Percentiles rank a stretch among this genome's conserved stretches.
Conservation (phyloP, 108 stramenopile genomes). For the Epithemia pelagica region DNA sequence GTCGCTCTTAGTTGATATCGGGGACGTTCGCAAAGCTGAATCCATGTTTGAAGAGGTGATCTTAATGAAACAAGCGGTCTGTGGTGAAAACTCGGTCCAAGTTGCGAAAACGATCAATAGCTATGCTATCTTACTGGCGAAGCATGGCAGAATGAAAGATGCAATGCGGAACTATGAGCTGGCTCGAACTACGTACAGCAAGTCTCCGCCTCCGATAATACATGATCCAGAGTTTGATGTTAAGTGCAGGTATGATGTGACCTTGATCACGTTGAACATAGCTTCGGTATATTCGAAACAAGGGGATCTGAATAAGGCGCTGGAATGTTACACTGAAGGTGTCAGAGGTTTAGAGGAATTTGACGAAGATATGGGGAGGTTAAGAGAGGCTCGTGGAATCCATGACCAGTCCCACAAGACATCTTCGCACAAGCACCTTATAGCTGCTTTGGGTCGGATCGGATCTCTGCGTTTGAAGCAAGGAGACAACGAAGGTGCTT, state of each 20-base stretch:
- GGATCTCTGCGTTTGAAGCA: slow-evolving; percentile 78
- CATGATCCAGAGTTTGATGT: slow-evolving; percentile 66
- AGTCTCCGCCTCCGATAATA: slow-evolving; percentile 41
- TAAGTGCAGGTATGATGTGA: slow-evolving; percentile 81
- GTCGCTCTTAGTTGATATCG: slow-evolving; percentile 67
- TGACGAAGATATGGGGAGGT: slow-evolving; percentile 51
- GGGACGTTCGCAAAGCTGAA: slow-evolving; percentile 70
- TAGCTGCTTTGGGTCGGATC: slow-evolving; percentile 77
- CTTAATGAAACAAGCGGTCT: slow-evolving; percentile 58
- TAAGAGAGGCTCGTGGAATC: slow-evolving; percentile 19
- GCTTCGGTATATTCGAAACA: slow-evolving; percentile 84
- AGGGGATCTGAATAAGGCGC: slow-evolving; percentile 63
- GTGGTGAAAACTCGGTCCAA: slow-evolving; percentile 60
- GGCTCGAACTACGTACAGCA: slow-evolving; percentile 52
- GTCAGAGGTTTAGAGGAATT: slow-evolving; percentile 69
- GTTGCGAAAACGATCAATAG: slow-evolving; percentile 85
- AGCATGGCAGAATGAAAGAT: slow-evolving; percentile 78
- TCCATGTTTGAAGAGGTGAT: slow-evolving; percentile 83
- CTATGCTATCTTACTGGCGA: slow-evolving; percentile 80
- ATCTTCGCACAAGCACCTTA: slow-evolving; percentile 77
- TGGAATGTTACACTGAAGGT: slow-evolving; percentile 70
- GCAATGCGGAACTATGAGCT: slow-evolving; percentile 71
- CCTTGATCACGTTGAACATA: slow-evolving; percentile 82
- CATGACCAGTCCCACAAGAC: slow-evolving; percentile 46
- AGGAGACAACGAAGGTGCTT: slow-evolving; percentile 67